A percentile compares a stretch with the other conserved stretches of the same genome.
These are phyloP conservation scores for Micractinium sp. DNA, from an alignment of 139 green algal species.

Conservation along the genomic window DNA sequence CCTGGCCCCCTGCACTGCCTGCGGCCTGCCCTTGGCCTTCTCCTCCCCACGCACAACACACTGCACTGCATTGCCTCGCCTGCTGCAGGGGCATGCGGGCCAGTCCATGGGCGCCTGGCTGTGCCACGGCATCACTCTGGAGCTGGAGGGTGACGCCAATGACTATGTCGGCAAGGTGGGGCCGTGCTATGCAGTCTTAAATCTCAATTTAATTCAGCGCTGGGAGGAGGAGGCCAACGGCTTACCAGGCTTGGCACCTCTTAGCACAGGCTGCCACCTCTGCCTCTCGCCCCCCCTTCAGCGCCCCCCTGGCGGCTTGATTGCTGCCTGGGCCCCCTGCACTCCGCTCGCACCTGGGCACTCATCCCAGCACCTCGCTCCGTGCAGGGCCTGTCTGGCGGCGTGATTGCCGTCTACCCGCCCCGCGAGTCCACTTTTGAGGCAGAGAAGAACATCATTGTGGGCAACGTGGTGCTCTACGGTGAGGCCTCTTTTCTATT, in stretches of 20 bases:
- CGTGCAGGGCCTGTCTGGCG: conserved; percentile 78
- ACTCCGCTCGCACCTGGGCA: not conserved
- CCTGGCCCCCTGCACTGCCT: not conserved
- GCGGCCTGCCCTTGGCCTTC: not conserved
- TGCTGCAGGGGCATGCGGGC: conserved; percentile 77
- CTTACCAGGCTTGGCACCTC: no score
- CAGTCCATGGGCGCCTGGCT: conserved; percentile 90
- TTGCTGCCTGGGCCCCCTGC: not conserved
- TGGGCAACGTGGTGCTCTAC: conserved; percentile 96
- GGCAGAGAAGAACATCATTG: conserved; percentile 89
- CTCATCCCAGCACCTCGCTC: not conserved
- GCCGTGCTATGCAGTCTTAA: not conserved
- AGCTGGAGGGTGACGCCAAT: conserved; percentile 94
- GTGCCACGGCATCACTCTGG: conserved; percentile 82
- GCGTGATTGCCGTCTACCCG: conserved; percentile 83
- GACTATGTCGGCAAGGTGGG: conserved; percentile 95
- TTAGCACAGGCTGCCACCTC: no score
- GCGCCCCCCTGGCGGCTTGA: no score
- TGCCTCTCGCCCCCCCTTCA: no score
- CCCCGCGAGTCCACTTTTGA: conserved; percentile 71
- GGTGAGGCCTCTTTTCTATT: conserved; percentile 50
- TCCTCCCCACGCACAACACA: no score
- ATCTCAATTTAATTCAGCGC: no score
- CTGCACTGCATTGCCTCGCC: not conserved
- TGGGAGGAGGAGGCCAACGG: not conserved